Evolutionary conservation across 2,329 filamentous ascomycete species (phyloP), one percentile per base, ranked within the genome.

Genomic region (Xylaria sp.): DNA sequence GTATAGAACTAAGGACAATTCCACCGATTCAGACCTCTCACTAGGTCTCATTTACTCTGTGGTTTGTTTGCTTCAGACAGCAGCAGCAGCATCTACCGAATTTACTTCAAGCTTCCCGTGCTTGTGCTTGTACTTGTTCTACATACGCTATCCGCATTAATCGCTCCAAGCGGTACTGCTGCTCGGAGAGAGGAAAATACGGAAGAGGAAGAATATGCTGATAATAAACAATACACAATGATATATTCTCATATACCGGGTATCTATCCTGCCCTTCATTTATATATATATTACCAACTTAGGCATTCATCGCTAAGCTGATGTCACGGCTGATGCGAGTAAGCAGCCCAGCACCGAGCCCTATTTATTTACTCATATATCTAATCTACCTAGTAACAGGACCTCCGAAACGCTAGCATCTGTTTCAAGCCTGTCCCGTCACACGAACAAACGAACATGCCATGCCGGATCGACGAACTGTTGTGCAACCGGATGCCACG

Each of bases 41-140:
- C 39, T 7, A 55, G 36, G 36, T 31, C 18, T 63, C n/a, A 51
- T 33, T 61, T 31, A 28, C 13, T 31, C 3, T 43, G 2, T 51
- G 48, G 39, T 10, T 23, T 68, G 56, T 61, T 65, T 68, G 61
- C 61, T 9, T 60, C 55, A 55, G 60, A n/a, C 55, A 59, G 33
- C 20, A 48, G n/a, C n/a, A n/a, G n/a, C n/a, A 60, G 28, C 65
- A 55, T 59, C 13, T 49, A 15, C 6, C 12, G 6, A 31, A 31
- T 15, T 4, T 28, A 8, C 23, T 15, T 43, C 2, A 4, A 48
- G 12, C 2, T 48, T 48, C n/a, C 15, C 20, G n/a, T 0, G 8
- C 12, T 48, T 48, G n/a, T 2, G 8, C 12, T 48, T 48, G n/a
- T 23, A n/a, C n/a, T n/a, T n/a, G n/a, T n/a, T 49, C 46, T 49